Evolutionary conservation across 208 protist species (phyloP), one percentile per base, ranked within the genome.

Genomic region (Leishmania lainsoni): DNA sequence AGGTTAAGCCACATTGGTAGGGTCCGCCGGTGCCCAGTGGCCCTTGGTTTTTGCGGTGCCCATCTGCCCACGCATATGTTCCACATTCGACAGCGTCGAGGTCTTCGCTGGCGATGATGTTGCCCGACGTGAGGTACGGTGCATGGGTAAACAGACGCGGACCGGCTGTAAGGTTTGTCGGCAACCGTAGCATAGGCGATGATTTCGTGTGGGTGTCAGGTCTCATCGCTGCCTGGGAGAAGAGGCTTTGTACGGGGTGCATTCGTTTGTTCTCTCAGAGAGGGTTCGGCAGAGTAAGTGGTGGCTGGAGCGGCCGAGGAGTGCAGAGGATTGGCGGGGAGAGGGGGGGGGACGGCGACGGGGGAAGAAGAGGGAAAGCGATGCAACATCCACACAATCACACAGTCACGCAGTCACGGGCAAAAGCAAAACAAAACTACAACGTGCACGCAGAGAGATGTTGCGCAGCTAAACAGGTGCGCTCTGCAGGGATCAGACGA

Each of bases 51-150:
- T 1, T 76, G n/a, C 48, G 49, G n/a, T 42, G 1, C 26, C 29
- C 71, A 26, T 58, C 48, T 9, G 45, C 22, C 5, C 14, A 3
- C 0, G 4, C n/a, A n/a, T 61, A 59, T 22, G 71, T 10, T 58
- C 2, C 71, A 6, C 42, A 48, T 45, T 76, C 71, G 6, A 63
- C 49, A 32, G 49, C 49, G 71, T 45, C 32, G 17, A 76, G 22
- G 20, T 81, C 63, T 29, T 85, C 76, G 20, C 56, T 78, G 26
- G 71, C 81, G 59, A 85, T 45, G 54, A 85, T 85, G 71, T 75
- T 85, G 61, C 65, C 78, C 22, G 81, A 69, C 58, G 54, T 66
- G 32, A 78, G 71, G 76, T 85, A 85, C 8, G 81, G 81, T 26
- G 81, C 59, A 73, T 85, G 81, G 1, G 76, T 35, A 22, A 81